These are phyloP conservation scores for Starmerella bacillaris DNA, from an alignment of 805 yeast genomes.

Conservation along the genomic window DNA sequence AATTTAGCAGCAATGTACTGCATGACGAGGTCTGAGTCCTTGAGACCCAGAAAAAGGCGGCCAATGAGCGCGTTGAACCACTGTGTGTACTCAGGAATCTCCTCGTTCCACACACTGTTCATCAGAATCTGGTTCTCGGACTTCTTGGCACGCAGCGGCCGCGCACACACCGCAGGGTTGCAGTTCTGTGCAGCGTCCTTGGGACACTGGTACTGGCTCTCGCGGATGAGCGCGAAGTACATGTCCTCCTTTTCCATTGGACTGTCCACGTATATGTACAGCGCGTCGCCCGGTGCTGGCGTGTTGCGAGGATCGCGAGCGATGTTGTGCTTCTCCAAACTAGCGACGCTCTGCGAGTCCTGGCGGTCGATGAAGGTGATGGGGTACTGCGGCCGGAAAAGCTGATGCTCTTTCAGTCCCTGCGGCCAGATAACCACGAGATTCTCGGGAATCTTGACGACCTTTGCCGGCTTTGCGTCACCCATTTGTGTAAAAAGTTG, in stretches of 20 bases:
- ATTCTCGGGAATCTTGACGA: slow-evolving; percentile 53
- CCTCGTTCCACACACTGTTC: slow-evolving; percentile 61
- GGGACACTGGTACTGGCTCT: slow-evolving; percentile 4
- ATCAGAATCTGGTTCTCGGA: slow-evolving; percentile 55
- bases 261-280: slow-evolving; percentile 56
- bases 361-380: slow-evolving; percentile 46
- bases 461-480: slow-evolving; percentile 50
- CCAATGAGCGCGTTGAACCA: slow-evolving; percentile 88
- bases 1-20: slow-evolving; percentile 40
- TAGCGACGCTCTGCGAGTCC: slow-evolving; percentile 18
- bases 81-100: slow-evolving; percentile 62
- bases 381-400: slow-evolving; percentile 66
- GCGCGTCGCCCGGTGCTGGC: slow-evolving; percentile 25
- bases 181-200: slow-evolving; percentile 12
- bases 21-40: slow-evolving; percentile 51
- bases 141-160: slow-evolving; percentile 53
- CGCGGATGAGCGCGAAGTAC: slow-evolving; percentile 71
- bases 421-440: slow-evolving; percentile 79
- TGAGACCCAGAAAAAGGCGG: slow-evolving; percentile 57
- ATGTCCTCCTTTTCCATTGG: slow-evolving; percentile 82
- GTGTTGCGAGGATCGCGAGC: neutral
- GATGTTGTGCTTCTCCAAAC: slow-evolving; percentile 11
- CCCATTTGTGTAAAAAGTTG: slow-evolving; percentile 49
- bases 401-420: slow-evolving; percentile 47
- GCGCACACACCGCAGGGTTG: slow-evolving; percentile 50